Evolutionary conservation across 306 rosid genomes (phyloP).

Genomic region (Abrus precatorius): DNA sequence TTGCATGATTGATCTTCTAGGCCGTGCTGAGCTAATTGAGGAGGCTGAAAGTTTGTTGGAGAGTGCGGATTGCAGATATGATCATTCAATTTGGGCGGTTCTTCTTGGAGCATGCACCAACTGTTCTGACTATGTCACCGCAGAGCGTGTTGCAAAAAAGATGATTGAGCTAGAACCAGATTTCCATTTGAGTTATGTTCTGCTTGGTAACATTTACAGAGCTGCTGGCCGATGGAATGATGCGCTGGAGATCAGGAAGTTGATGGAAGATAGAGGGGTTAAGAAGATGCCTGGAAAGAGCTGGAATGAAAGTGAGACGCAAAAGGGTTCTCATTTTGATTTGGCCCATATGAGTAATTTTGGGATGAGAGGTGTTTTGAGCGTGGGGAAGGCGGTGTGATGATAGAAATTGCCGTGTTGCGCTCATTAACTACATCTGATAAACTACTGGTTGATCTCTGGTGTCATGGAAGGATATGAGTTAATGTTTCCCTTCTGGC

Average conservation of each 20-base stretch:
- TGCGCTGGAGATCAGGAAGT: conserved; percentile 68
- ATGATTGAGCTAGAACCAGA: conserved; percentile 79
- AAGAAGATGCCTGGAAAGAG: conserved; percentile 83
- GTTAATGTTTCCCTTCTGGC: conserved; percentile 18
- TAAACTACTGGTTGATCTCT: not conserved
- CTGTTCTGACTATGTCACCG: conserved; percentile 60
- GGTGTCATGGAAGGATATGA: not conserved
- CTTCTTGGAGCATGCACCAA: conserved; percentile 91
- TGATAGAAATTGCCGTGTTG: conserved; percentile 22
- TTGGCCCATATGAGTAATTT: conserved; percentile 39
- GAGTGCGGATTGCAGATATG: conserved; percentile 72
- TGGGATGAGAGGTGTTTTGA: conserved; percentile 32
- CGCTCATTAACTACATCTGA: not conserved
- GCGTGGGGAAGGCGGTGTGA: conserved; percentile 48
- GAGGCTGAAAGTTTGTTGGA: conserved; percentile 83
- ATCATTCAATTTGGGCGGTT: conserved; percentile 80
- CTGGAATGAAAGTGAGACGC: conserved; percentile 71
- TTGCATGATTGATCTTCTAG: conserved; percentile 88
- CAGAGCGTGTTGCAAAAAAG: conserved; percentile 85
- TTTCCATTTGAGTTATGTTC: conserved; percentile 81
- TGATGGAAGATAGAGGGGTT: conserved; percentile 85
- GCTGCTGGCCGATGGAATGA: conserved; percentile 87
- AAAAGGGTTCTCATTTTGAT: conserved; percentile 49
- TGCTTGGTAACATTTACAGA: conserved; percentile 79
- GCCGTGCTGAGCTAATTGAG: conserved; percentile 81